Evolutionary conservation across 768 basidiomycete genomes (phyloP), one percentile per base, ranked within the genome.

Genomic region (Xerocomus brunneocitrinus): DNA sequence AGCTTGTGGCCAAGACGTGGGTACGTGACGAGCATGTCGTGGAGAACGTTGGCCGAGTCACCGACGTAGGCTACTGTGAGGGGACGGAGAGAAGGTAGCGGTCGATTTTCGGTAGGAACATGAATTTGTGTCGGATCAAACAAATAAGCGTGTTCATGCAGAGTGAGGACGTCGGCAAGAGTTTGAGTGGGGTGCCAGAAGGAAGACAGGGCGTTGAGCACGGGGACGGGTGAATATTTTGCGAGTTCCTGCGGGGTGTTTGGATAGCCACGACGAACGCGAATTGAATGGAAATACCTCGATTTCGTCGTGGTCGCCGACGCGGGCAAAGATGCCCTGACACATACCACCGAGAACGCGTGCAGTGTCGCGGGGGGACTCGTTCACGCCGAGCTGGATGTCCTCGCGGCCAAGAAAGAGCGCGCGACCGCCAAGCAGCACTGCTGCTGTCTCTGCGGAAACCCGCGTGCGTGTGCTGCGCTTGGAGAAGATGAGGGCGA

Each of bases 141-240:
- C 8, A 80, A 68, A 58, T 80, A 73, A 0, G 79, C 78, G 53
- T 84, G 76, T 66, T 97, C 94, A 62, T 91, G 84, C 14, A 98
- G 78, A 0, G 95, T 95, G 56, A 98, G 76, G 5, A 98, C 68
- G 74, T 98, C 94, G 2, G 97, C 97, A 28, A 99, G 84, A 55
- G 87, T 83, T 66, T 99, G 97, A 0, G 94, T 95, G 3, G 97
- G 97, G 66, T 99, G 97, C 87, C 92, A 99, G 41, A 94, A 80
- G 16, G 88, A 89, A 2, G 93, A 97, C 19, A 99, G 84, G 5
- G 97, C 97, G 67, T 98, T 99, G 67, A 98, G 78, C 16, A 99
- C 92, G 3, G 97, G 97, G 3, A 97, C 92, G 2, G 88, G 84
- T 0, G 94, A 95, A 73, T 95, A 76, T 69, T 86, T 78, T 9